Percentiles rank a stretch among this genome's conserved stretches.
Evolutionary conservation across 768 basidiomycete species (phyloP).

Genomic region (Psilocybe cyanescens): DNA sequence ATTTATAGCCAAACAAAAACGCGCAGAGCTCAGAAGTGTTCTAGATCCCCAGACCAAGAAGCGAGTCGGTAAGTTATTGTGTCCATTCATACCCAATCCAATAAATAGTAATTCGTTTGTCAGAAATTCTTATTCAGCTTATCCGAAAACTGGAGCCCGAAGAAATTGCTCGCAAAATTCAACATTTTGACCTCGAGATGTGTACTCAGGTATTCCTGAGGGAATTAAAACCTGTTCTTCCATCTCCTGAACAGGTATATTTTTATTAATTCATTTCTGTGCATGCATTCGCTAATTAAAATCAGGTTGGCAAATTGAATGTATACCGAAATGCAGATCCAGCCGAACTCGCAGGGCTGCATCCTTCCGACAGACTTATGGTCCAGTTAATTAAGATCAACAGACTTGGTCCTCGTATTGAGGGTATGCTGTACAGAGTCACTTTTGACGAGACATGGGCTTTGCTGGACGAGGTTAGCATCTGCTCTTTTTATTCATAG

Average conservation of each 20-base stretch:
- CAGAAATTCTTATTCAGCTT: slow-evolving; percentile 93
- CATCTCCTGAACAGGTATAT: slow-evolving; percentile 86
- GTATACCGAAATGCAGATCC: slow-evolving; percentile 86
- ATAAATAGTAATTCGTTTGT: slow-evolving; percentile 5
- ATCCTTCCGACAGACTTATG: slow-evolving; percentile 95
- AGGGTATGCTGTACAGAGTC: slow-evolving; percentile 94
- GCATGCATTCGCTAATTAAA: slow-evolving; percentile 1
- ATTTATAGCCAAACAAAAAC: slow-evolving; percentile 75
- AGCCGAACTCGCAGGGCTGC: slow-evolving; percentile 86
- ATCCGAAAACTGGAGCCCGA: slow-evolving; percentile 85
- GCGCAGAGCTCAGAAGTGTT: slow-evolving; percentile 89
- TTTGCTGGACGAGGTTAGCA: slow-evolving; percentile 76
- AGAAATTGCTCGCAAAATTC: slow-evolving; percentile 81
- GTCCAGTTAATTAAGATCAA: slow-evolving; percentile 96
- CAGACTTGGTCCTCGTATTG: slow-evolving; percentile 82
- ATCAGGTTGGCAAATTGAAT: slow-evolving; percentile 85
- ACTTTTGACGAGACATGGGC: slow-evolving; percentile 86
- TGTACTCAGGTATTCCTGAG: slow-evolving; percentile 90
- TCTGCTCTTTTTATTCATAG: background rate
- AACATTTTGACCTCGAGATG: slow-evolving; percentile 84
- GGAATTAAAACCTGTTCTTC: slow-evolving; percentile 86
- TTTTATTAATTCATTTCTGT: background rate
- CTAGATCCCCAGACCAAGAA: slow-evolving; percentile 92
- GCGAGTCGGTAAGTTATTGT: slow-evolving; percentile 74
- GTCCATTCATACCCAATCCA: background rate